Conservation (phyloP, 495 filamentous ascomycete genomes). For the Aspergillus indologenus region DNA sequence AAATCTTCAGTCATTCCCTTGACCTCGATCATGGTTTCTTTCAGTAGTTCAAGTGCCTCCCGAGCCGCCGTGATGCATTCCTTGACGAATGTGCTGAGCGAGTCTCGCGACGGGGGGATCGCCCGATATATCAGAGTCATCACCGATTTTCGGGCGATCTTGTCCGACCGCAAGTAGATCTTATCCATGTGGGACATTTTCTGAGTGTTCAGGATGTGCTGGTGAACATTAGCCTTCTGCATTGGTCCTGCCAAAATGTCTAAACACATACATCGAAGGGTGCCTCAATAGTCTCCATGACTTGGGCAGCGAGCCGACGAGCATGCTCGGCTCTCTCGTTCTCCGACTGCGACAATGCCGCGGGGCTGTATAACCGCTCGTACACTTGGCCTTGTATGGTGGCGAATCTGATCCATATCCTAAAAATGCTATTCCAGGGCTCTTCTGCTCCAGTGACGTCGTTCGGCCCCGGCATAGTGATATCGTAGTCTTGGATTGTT, state of each 20-base stretch:
- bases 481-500: constrained; percentile 62
- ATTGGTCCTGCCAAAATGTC: background rate
- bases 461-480: constrained; percentile 45
- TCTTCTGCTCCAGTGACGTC: constrained; percentile 24
- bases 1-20: constrained; percentile 42
- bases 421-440: constrained; percentile 29
- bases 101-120: constrained; percentile 45
- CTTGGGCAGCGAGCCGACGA: constrained; percentile 30
- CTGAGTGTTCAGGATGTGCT: constrained; percentile 14
- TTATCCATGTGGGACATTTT: constrained; percentile 31
- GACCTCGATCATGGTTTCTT: constrained; percentile 47
- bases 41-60: constrained; percentile 51
- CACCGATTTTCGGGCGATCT: constrained; percentile 51
- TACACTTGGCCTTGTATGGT: constrained; percentile 58
- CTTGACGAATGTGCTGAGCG: constrained; percentile 48
- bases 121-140: constrained; percentile 62
- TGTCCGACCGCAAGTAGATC: constrained; percentile 52
- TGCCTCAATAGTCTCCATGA: constrained; percentile 30
- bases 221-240: constrained; percentile 10
- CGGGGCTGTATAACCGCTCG: constrained; percentile 59
- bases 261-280: constrained; percentile 30
- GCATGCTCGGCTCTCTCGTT: constrained; percentile 40
- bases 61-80: constrained; percentile 62
- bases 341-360: constrained; percentile 49
- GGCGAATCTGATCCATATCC: constrained; percentile 50